Conservation (phyloP, 257 asterid genomes). For the Nicotiana sylvestris region DNA sequence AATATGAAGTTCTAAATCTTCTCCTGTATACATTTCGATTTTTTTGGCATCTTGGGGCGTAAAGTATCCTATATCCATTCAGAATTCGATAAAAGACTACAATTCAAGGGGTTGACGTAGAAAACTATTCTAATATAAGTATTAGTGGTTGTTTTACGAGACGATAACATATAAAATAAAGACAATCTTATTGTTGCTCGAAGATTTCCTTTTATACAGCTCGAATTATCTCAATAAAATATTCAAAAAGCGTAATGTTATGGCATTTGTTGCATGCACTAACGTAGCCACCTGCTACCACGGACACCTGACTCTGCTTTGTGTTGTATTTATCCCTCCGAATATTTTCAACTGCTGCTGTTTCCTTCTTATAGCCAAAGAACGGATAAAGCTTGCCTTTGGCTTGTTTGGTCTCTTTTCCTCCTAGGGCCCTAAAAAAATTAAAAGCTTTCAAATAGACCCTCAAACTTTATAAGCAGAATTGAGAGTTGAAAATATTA, state of each 20-base stretch:
- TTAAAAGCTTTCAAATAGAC: neutral
- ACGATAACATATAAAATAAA: too few species aligned
- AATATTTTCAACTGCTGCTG: neutral
- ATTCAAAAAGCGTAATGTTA: neutral
- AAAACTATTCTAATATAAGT: fast-evolving
- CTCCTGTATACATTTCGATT: too few species aligned
- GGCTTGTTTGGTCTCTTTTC: neutral
- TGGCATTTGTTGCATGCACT: neutral
- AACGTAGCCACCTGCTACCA: neutral
- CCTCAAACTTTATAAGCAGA: too few species aligned
- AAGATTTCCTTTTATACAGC: too few species aligned
- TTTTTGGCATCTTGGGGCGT: too few species aligned
- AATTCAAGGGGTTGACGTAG: too few species aligned
- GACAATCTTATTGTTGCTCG: too few species aligned
- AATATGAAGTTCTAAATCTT: too few species aligned
- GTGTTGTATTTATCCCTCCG: neutral
- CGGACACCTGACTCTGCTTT: neutral
- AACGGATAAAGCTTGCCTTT: neutral
- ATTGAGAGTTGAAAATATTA: neutral
- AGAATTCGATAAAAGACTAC: fast-evolving
- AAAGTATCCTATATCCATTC: too few species aligned
- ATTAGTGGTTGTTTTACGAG: too few species aligned
- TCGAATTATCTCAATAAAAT: too few species aligned
- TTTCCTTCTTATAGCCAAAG: too few species aligned
- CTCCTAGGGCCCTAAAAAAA: neutral